A percentile compares a stretch with the other conserved stretches of the same genome.
Conservation (phyloP, 495 filamentous ascomycete genomes). For the Podospora bellae-mahoneyi region DNA sequence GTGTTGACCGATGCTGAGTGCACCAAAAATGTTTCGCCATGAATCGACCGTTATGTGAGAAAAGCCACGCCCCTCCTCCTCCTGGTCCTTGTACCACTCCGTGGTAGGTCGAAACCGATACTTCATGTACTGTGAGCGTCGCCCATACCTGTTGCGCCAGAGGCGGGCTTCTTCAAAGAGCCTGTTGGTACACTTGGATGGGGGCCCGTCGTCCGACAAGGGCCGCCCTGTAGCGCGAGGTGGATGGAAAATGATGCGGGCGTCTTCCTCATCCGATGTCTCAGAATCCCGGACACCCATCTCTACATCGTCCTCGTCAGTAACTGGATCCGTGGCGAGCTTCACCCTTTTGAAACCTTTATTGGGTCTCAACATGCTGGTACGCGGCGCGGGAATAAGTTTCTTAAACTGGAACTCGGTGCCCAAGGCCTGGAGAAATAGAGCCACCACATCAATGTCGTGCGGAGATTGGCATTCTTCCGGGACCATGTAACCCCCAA, state of each 20-base stretch:
- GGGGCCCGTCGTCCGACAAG: not conserved
- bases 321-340: not conserved
- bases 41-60: conserved; percentile 39
- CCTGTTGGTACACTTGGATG: conserved; percentile 38
- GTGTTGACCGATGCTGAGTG: conserved; percentile 21
- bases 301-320: not conserved
- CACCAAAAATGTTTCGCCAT: conserved; percentile 34
- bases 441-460: conserved; percentile 27
- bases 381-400: conserved; percentile 31
- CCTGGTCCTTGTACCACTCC: conserved; percentile 45
- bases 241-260: conserved; percentile 45
- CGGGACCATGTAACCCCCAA: conserved; percentile 32
- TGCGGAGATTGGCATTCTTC: conserved; percentile 18
- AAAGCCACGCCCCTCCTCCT: conserved; percentile 38
- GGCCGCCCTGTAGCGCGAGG: conserved; percentile 25
- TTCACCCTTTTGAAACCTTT: conserved; percentile 23
- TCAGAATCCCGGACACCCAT: not conserved
- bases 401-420: conserved; percentile 15
- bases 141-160: conserved; percentile 14
- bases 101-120: conserved; percentile 40
- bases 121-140: conserved; percentile 26
- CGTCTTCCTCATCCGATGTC: conserved; percentile 22
- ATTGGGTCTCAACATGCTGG: conserved; percentile 13
- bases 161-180: conserved; percentile 38
- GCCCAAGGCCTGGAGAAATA: conserved; percentile 21